Evolutionary conservation across 106 monocot species (phyloP).

Genomic region (Vanilla planifolia): DNA sequence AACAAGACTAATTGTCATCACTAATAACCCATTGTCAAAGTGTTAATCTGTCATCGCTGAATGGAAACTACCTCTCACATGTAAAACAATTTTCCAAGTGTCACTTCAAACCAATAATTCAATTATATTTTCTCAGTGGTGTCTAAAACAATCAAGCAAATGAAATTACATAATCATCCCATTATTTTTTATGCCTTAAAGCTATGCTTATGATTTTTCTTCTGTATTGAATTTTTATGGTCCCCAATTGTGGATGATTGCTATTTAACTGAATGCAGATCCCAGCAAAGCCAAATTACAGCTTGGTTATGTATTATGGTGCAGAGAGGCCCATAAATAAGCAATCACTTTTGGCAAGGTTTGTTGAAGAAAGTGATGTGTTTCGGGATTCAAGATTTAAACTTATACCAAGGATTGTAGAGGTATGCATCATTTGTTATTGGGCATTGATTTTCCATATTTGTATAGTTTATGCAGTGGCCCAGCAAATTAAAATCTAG

Average conservation of each 20-base stretch:
- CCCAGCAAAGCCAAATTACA: slow-evolving; percentile 88
- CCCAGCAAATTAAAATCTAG: slow-evolving; percentile 8
- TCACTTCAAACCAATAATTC: too few relatives aligned
- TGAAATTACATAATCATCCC: too few relatives aligned
- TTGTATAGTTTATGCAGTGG: background rate
- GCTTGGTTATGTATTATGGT: slow-evolving; percentile 79
- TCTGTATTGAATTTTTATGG: background rate
- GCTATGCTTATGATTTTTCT: too few relatives aligned
- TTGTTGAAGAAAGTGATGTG: slow-evolving; percentile 72
- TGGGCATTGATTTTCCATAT: background rate
- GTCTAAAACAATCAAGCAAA: too few relatives aligned
- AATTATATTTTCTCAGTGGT: too few relatives aligned
- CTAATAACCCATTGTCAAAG: too few relatives aligned
- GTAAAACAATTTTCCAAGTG: too few relatives aligned
- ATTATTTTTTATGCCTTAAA: too few relatives aligned
- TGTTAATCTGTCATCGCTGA: too few relatives aligned
- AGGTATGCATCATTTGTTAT: slow-evolving; percentile 44
- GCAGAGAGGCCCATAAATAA: slow-evolving; percentile 76
- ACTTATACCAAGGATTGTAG: slow-evolving; percentile 87
- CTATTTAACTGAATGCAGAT: slow-evolving; percentile 38
- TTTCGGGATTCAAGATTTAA: slow-evolving; percentile 93
- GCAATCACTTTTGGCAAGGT: slow-evolving; percentile 72
- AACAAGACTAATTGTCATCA: too few relatives aligned
- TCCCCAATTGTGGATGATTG: slow-evolving; percentile 1
- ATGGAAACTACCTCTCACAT: too few relatives aligned